Conservation (phyloP, 306 rosid species). For the Cucurbita pepo region DNA sequence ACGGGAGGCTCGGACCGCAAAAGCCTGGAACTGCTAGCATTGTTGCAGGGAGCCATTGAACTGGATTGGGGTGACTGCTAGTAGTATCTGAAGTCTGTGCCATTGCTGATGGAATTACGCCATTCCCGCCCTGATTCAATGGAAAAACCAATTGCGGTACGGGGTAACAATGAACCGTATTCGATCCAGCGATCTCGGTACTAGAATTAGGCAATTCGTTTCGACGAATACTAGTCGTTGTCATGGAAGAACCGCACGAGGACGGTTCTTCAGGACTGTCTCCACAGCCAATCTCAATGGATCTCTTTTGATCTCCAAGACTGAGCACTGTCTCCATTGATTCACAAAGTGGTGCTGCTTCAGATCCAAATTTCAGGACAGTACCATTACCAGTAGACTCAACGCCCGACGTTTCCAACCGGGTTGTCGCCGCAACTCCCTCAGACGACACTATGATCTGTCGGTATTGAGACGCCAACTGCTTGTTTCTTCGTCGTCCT, state of each 20-base stretch:
- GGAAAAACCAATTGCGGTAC: conserved; percentile 35
- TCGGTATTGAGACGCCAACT: conserved; percentile 40
- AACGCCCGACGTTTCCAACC: conserved; percentile 17
- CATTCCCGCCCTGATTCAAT: conserved; percentile 25
- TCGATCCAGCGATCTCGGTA: conserved; percentile 11
- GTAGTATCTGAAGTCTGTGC: conserved; percentile 6
- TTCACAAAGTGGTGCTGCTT: conserved; percentile 29
- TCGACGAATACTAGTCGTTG: conserved; percentile 12
- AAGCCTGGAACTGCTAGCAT: conserved; percentile 32
- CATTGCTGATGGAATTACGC: conserved; percentile 10
- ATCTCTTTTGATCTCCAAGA: conserved; percentile 20
- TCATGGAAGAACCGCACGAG: conserved; percentile 19
- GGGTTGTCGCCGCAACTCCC: conserved; percentile 18
- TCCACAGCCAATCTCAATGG: conserved; percentile 12
- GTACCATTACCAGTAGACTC: conserved; percentile 20
- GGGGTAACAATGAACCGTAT: conserved; percentile 23
- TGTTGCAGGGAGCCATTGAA: conserved; percentile 32
- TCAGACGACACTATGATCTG: conserved; percentile 34
- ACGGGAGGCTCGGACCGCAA: conserved; percentile 26
- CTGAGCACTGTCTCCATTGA: conserved; percentile 33
- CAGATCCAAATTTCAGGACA: conserved; percentile 42
- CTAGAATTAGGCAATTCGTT: conserved; percentile 17
- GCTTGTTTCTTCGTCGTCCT: conserved; percentile 60
- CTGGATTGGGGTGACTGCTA: conserved; percentile 11
- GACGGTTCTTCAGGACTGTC: conserved; percentile 27